Evolutionary conservation across 2,329 filamentous ascomycete genomes (phyloP), one percentile per base, ranked within the genome.

Genomic region (Penicillium sp.): DNA sequence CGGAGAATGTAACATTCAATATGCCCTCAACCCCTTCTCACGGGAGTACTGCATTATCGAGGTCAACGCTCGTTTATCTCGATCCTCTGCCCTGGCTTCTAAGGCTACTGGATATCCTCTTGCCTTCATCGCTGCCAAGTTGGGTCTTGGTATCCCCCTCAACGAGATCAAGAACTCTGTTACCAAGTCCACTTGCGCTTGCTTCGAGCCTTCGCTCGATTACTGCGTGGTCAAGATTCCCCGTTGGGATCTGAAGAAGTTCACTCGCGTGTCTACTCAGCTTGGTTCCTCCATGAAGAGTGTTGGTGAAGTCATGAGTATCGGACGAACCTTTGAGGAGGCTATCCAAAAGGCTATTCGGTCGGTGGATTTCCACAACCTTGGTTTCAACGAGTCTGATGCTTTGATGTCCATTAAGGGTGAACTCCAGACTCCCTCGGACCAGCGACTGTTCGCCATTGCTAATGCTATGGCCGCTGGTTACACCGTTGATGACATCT

Each of bases 161-260:
- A 97, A 97, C 77, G 91, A 97, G 72, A 96, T 99, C 70, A 88
- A 88, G 67, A 99, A 99, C 80, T 90, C 89, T 0, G 93, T 99
- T 54, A 99, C 94, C 52, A 93, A 94, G 77, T 88, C 89, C 50
- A 99, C 94, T 1, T 96, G 91, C 68, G 94, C 94, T 53, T 97
- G 94, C 81, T 99, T 99, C 73, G 94, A 99, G 79, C 94, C 94
- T 23, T 97, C 94, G 13, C 85, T 99, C 13, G 94, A 99, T 74
- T 99, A 99, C 72, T 90, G 95, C 48, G 94, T 97, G 16, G 93
- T 97, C 65, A 99, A 99, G 84, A 97, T 99, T 79, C 94, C 94
- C 43, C 85, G 94, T 65, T 99, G 94, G 94, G 94, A 99, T 77
- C 77, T 99, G 69, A 97, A 97, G 82, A 99, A 99, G 78, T 99